Evolutionary conservation across 495 filamentous ascomycete species (phyloP), one percentile per base, ranked within the genome.

Genomic region (Thozetella sp.): DNA sequence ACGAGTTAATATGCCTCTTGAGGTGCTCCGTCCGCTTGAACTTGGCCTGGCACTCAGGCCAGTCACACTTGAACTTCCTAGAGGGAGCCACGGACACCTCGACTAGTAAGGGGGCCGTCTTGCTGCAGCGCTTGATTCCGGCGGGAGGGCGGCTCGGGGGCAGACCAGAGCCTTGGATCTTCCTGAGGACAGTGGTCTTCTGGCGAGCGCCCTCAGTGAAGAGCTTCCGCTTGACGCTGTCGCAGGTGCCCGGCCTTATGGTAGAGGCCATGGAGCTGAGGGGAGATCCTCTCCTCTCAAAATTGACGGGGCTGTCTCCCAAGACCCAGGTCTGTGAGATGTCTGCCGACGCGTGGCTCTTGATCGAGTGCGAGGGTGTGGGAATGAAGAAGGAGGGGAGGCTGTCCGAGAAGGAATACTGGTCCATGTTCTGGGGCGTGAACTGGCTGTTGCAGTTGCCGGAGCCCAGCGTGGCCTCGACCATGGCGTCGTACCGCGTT

Each of bases 21-120:
- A 86, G 63, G 60, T 89, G 86, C 52, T 89, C 86, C 57, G 80
- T 80, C 54, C 85, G 69, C 75, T 86, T 86, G 65, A 88, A 87
- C 1, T 74, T 72, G 0, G 74, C 77, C 61, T 80, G 79, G 64
- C 79, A 68, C 25, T 56, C 45, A 10, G 46, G 56, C 30, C 19
- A 65, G n/a, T 62, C 43, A 57, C 67, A 70, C 20, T 17, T 26
- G 30, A 57, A 56, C 19, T 46, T 40, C 43, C 43, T 9, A n/a
- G 43, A 48, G n/a, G 43, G 43, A 10, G 43, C 43, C 6, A 48
- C 43, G 3, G 43, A 26, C 23, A 54, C 25, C 11, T 34, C 24
- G 23, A 48, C 43, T 3, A 48, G 43, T 10, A 48, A n/a, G n/a
- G 43, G 43, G 20, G 43, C 43, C 43, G 43, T 48, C 43, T 48